Evolutionary conservation across 768 basidiomycete genomes (phyloP).

Genomic region (Kwoniella sp.): DNA sequence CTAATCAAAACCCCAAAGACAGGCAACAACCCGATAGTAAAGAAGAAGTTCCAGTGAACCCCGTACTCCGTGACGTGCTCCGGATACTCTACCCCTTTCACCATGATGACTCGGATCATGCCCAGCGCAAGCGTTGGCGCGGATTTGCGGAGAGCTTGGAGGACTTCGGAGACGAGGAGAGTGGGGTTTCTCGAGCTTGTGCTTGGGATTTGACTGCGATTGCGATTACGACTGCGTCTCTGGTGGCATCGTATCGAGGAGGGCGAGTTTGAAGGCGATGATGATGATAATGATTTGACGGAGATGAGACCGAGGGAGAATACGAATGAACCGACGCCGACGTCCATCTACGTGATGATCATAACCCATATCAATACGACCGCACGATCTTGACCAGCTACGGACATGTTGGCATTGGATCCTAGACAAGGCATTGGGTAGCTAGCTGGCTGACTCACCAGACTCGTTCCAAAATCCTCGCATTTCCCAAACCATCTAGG

Average conservation of each 20-base stretch:
- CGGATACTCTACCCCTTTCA: slow-evolving; percentile 93
- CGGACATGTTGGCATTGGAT: not conserved
- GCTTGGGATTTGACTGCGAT: slow-evolving; percentile 24
- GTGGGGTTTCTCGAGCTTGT: not conserved
- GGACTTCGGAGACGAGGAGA: slow-evolving; percentile 54
- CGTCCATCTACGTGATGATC: slow-evolving; percentile 76
- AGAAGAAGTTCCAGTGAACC: slow-evolving; percentile 97
- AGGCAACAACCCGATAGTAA: slow-evolving; percentile 82
- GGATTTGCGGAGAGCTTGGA: slow-evolving; percentile 62
- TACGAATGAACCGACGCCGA: slow-evolving; percentile 95
- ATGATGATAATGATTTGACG: slow-evolving; percentile 63
- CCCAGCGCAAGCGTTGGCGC: slow-evolving; percentile 74
- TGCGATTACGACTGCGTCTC: not conserved
- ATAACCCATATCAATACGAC: slow-evolving; percentile 7
- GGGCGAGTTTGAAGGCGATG: not conserved
- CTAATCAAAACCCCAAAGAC: slow-evolving; percentile 70
- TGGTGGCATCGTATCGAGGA: no score
- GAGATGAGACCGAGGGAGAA: slow-evolving; percentile 93
- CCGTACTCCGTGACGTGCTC: slow-evolving; percentile 98
- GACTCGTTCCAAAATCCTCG: slow-evolving; percentile 89
- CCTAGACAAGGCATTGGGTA: not conserved
- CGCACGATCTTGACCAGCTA: no score
- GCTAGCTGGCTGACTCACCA: slow-evolving; percentile 62
- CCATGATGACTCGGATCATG: slow-evolving; percentile 73
- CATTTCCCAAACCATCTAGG: slow-evolving; percentile 87